phyloP scores from a whole-genome alignment of 768 basidiomycete species.

The Pisolithus microcarpus region DNA sequence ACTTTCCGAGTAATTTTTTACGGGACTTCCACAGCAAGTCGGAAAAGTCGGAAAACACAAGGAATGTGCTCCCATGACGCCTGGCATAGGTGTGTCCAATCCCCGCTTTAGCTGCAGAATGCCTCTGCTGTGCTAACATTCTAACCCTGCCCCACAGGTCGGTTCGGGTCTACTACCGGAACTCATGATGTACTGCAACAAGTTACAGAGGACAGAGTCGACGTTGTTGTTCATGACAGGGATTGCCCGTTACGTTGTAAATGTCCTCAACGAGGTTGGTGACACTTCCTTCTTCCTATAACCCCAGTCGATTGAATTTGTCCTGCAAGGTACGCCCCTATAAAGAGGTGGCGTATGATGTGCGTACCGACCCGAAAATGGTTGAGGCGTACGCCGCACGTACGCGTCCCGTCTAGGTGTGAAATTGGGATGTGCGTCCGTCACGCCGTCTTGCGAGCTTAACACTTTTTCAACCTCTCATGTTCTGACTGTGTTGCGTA shows the following conservation, averaged over 20 bases:
- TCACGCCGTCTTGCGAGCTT: neutral
- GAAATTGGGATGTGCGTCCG: neutral
- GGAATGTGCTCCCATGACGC: constrained; percentile 47
- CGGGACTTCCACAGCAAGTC: constrained; percentile 35
- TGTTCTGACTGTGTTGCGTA: neutral
- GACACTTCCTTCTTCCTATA: constrained; percentile 10
- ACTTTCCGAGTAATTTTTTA: constrained; percentile 39
- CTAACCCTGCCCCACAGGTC: constrained; percentile 27
- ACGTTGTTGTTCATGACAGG: constrained; percentile 39
- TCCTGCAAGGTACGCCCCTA: constrained; percentile 43
- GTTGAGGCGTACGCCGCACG: constrained; percentile 18
- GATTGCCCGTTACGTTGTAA: constrained; percentile 34
- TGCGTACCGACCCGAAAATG: constrained; percentile 43
- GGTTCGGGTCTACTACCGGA: constrained; percentile 38
- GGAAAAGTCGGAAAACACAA: constrained; percentile 50
- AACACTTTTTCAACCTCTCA: neutral
- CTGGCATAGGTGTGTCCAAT: constrained; percentile 41
- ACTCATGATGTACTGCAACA: constrained; percentile 34
- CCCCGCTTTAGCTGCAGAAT: neutral
- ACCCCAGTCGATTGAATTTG: neutral
- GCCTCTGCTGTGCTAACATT: neutral
- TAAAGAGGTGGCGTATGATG: constrained; percentile 52
- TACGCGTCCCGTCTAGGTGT: neutral
- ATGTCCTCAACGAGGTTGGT: constrained; percentile 39
- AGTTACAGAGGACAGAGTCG: constrained; percentile 50